Conservation (phyloP, 2,329 filamentous ascomycete species). For the Xenosphaeropsis pyriputrescens region DNA sequence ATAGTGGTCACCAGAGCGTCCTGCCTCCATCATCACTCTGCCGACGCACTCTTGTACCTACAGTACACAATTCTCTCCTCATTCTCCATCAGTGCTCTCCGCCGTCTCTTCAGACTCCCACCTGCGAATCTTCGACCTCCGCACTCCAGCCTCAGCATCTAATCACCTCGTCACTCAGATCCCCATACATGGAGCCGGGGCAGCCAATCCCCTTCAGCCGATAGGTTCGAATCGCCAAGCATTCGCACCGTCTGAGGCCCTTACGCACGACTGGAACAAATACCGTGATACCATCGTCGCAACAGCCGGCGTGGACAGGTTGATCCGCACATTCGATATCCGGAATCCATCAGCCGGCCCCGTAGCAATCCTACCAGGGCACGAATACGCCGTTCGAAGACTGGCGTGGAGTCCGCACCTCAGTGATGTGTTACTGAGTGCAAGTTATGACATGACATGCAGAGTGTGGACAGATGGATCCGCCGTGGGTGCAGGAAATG, state of each 20-base stretch:
- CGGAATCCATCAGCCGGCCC: constrained; percentile 62
- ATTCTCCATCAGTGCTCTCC: constrained; percentile 72
- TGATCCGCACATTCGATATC: constrained; percentile 83
- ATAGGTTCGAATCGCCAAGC: constrained; percentile 14
- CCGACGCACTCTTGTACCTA: constrained; percentile 92
- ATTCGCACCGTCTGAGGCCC: constrained; percentile 43
- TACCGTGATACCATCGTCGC: constrained; percentile 77
- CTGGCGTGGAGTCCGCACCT: constrained; percentile 89
- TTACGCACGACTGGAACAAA: constrained; percentile 99
- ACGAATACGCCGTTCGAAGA: constrained; percentile 80
- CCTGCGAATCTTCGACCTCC: constrained; percentile 80
- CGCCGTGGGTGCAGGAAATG: constrained; percentile 24
- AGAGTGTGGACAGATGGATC: constrained; percentile 76
- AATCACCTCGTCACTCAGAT: constrained; percentile 78
- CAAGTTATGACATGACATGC: constrained; percentile 97
- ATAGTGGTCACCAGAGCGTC: constrained; percentile 71
- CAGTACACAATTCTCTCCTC: constrained; percentile 78
- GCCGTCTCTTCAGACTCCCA: constrained; percentile 82
- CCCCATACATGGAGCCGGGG: constrained; percentile 59
- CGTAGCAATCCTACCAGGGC: constrained; percentile 60
- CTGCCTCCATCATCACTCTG: constrained; percentile 65
- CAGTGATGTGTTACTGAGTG: constrained; percentile 73
- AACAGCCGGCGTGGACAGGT: constrained; percentile 75
- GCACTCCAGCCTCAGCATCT: constrained; percentile 70
- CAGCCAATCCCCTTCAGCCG: constrained; percentile 16